Base-by-base conservation (phyloP, 2,329 filamentous ascomycete species). In the Trichoderma guizhouense region DNA sequence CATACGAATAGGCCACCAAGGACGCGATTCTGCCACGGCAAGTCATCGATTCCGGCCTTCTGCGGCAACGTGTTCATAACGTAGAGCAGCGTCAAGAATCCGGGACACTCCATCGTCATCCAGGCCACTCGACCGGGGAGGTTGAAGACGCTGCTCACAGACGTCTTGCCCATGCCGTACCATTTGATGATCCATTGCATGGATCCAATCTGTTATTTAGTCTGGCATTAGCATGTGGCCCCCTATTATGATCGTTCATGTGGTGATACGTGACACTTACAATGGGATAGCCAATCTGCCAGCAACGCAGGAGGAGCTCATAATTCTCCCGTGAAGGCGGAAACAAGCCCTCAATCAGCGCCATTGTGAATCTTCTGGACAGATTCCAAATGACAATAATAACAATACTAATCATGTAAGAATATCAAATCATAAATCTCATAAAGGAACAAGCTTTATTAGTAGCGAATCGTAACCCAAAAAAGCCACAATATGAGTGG, bases 101-200 rank as follows among this genome's bases (percentile, higher is more conserved):
- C 94, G 0, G 93, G 90, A 15, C 88, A 84, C 81, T 99, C 96
- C 94, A 98, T 98, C 3, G 90, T 88, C 71, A 92, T 87, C 96
- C 96, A 99, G 72, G 90, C 94, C 74, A 93, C 84, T 76, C 93
- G 93, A 73, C 96, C 96, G 2, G 95, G 93, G n/a, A 98, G 82
- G 82, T 99, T 99, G 79, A 96, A 85, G 14, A 83, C 83, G 76
- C 92, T 94, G 3, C 86, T 79, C 21, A 90, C 87, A 4, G 94
- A 97, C 3, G 95, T 97, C 83, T 98, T 98, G 80, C 96, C 96
- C 85, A 95, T 94, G 65, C 93, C 93, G 81, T 98, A 96, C 87
- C 89, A 97, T 70, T 89, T 87, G n/a, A 87, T 83, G 71, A 91
- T 72, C 91, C 92, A 97, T 89, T 97, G 94, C 26, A 89, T 66